Evolutionary conservation across 148 eudicot genomes (phyloP), one percentile per base, ranked within the genome.

Genomic region (Diospyros kaki): DNA sequence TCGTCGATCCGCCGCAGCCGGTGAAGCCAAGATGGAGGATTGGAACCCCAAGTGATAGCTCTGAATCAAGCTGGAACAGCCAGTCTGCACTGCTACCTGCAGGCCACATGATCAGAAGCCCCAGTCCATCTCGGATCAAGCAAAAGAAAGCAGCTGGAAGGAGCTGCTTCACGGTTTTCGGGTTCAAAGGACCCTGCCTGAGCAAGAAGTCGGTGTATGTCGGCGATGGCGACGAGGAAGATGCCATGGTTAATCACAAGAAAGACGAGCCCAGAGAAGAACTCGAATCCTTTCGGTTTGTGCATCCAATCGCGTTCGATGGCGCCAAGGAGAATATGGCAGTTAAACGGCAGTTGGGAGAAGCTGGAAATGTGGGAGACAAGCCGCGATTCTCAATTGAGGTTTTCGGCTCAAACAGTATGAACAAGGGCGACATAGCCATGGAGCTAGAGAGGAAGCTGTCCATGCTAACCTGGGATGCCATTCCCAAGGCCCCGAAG

Each of bases 391-490:
- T 81, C 18, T 89, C 96, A 13, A 41, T 93, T 8, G 96, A 93
- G 66, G 96, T 87, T 6, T 93, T 90, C 68, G 96, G 96, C 10
- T 77, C 82, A 4, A 61, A 64, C 17, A 73, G 15, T 10, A 59
- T 63, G 48, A 82, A 72, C 61, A 85, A 80, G 73, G 84, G 85
- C 48, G 84, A 85, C 6, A 71, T 88, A 10, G 83, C 79, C 1
- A 60, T 44, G 38, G 82, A 79, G 72, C 73, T 91, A 51, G 92
- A 86, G 69, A 89, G 89, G 77, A 89, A 89, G 42, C 81, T 89
- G 10, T 89, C 96, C 3, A 83, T 87, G 79, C 77, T 88, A 51
- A 79, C 88, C 6, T 93, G 96, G 98, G 94, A 93, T 68, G 96
- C 98, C 4, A 89, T 93, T 40, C 98, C 98, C 9, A 85, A 77